Conservation (phyloP, 108 stramenopile genomes). For the Cylindrotheca fusiformis region DNA sequence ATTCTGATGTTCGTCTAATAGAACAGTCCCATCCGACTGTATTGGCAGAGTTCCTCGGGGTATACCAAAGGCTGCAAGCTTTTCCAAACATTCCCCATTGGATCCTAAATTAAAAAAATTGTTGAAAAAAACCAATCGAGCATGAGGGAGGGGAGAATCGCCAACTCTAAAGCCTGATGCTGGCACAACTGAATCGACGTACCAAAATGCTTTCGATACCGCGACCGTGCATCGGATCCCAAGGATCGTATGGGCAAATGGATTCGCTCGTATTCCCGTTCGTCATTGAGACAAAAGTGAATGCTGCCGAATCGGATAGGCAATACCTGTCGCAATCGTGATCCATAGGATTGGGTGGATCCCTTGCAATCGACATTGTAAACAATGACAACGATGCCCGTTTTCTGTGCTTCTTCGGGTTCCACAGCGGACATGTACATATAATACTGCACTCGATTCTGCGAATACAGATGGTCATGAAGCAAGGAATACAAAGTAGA, state of each 20-base stretch:
- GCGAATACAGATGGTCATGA: neutral
- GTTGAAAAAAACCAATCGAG: constrained; percentile 2
- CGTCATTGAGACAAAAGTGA: constrained; percentile 14
- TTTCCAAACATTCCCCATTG: constrained; percentile 8
- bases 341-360: neutral
- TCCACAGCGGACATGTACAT: neutral
- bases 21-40: neutral
- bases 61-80: constrained; percentile 19
- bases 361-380: neutral
- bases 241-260: constrained; percentile 1
- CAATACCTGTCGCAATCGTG: neutral
- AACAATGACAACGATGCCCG: constrained; percentile 4
- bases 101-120: constrained; percentile 9
- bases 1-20: neutral
- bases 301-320: constrained; percentile 10
- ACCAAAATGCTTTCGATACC: constrained; percentile 17
- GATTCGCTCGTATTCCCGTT: neutral
- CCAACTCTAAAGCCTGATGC: neutral
- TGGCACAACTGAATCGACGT: neutral
- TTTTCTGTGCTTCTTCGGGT: constrained; percentile 3
- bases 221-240: constrained; percentile 4
- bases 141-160: neutral
- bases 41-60: constrained; percentile 14
- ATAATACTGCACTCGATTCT: neutral
- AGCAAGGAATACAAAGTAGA: no score